Conservation (phyloP, 106 monocot species). For the Dioscorea dumetorum region DNA sequence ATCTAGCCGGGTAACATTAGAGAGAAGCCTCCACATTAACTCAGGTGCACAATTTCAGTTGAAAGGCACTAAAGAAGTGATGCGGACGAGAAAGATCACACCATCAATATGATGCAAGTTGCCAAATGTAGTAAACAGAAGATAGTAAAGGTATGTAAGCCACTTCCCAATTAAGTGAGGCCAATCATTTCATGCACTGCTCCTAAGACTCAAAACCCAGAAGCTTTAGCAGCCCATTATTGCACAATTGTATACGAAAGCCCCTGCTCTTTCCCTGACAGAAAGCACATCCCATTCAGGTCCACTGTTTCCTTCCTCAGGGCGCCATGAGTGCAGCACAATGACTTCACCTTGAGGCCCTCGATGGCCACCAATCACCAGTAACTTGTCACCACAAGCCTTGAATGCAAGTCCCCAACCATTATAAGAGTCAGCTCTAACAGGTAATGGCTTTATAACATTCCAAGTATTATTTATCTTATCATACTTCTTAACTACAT, state of each 20-base stretch:
- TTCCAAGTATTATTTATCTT: conserved; percentile 72
- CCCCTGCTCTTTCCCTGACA: conserved; percentile 54
- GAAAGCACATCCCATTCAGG: conserved; percentile 69
- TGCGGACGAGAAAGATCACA: neutral
- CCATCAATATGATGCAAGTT: conserved; percentile 4
- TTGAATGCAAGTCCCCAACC: conserved; percentile 96
- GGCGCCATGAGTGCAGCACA: conserved; percentile 62
- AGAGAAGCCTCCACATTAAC: conserved; percentile 6
- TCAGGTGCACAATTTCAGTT: neutral
- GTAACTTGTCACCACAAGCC: conserved; percentile 60
- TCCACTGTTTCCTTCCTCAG: conserved; percentile 40
- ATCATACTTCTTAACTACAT: conserved; percentile 77
- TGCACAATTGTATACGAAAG: conserved; percentile 88
- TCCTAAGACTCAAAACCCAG: neutral
- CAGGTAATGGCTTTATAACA: conserved; percentile 58
- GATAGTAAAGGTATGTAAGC: conserved; percentile 7
- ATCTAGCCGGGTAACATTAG: neutral
- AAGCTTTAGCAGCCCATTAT: conserved; percentile 79
- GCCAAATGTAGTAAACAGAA: conserved; percentile 9
- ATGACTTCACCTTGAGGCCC: conserved; percentile 61
- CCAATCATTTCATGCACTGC: conserved; percentile 1
- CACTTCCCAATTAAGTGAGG: conserved; percentile 6
- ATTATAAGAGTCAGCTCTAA: conserved; percentile 70
- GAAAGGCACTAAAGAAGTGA: conserved; percentile 1
- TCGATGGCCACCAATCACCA: conserved; percentile 74